phyloP scores from a whole-genome alignment of 1,139 yeast species.

The Yamadazyma dushanensis region DNA sequence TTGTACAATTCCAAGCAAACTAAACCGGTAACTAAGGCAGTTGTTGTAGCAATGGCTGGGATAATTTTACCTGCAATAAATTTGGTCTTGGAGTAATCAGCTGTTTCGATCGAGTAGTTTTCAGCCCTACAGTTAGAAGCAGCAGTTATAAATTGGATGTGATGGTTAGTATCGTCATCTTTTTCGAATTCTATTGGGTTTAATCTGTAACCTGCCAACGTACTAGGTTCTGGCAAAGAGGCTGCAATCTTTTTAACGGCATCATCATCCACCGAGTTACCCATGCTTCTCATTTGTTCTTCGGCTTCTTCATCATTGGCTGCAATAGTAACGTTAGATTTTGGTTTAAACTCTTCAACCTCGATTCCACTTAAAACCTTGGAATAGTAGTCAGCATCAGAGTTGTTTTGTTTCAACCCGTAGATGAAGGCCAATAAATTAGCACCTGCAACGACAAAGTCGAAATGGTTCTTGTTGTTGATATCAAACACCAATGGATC shows the following conservation, averaged over 20 bases:
- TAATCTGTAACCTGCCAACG: slow-evolving; percentile 85
- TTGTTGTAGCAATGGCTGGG: slow-evolving; percentile 98
- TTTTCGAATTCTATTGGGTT: slow-evolving; percentile 91
- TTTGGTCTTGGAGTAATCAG: slow-evolving; percentile 74
- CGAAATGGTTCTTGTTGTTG: slow-evolving; percentile 72
- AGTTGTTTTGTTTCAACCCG: slow-evolving; percentile 64
- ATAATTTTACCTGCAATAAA: slow-evolving; percentile 92
- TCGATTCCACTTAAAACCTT: slow-evolving; percentile 49
- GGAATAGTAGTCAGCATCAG: slow-evolving; percentile 46
- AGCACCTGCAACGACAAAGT: slow-evolving; percentile 87
- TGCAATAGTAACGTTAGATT: slow-evolving; percentile 76
- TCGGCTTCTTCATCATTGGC: slow-evolving; percentile 88
- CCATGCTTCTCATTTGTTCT: slow-evolving; percentile 56
- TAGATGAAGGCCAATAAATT: slow-evolving; percentile 87
- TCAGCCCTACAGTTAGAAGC: slow-evolving; percentile 95
- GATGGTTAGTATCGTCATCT: slow-evolving; percentile 96
- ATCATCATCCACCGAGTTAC: slow-evolving; percentile 57
- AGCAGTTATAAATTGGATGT: slow-evolving; percentile 94
- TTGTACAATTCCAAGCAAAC: slow-evolving; percentile 91
- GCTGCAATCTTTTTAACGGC: slow-evolving; percentile 63
- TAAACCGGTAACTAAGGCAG: slow-evolving; percentile 93
- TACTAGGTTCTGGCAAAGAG: slow-evolving; percentile 82
- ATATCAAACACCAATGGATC: slow-evolving; percentile 76
- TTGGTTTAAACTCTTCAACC: slow-evolving; percentile 60
- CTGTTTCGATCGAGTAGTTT: slow-evolving; percentile 82